These are phyloP conservation scores for Hypoxylon lienhwacheense DNA, from an alignment of 495 filamentous ascomycete species.

Conservation along the genomic window DNA sequence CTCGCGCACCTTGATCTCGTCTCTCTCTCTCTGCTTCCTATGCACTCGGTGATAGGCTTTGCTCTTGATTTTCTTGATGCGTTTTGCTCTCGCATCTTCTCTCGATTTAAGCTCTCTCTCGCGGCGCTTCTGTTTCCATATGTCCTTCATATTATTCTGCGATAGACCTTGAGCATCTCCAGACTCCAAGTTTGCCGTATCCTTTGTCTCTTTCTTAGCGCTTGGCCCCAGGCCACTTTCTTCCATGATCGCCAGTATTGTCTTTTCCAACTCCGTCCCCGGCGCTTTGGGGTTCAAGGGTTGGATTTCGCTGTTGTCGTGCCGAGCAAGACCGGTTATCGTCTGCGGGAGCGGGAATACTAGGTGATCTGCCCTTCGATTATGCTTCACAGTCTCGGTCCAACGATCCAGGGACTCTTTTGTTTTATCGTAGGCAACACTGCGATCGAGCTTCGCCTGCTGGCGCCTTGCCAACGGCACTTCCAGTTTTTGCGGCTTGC, in stretches of 20 bases:
- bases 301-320: slow-evolving; percentile 53
- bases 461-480: slow-evolving; percentile 86
- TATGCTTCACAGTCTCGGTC: slow-evolving; percentile 92
- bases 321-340: slow-evolving; percentile 47
- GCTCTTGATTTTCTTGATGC: slow-evolving; percentile 98
- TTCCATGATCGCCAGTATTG: slow-evolving; percentile 82
- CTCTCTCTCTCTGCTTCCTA: slow-evolving; percentile 76
- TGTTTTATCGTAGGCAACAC: slow-evolving; percentile 83
- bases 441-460: slow-evolving; percentile 84
- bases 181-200: slow-evolving; percentile 64
- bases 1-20: slow-evolving; percentile 70
- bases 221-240: slow-evolving; percentile 74
- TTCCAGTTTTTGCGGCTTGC: slow-evolving; percentile 69
- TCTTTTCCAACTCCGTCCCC: slow-evolving; percentile 76
- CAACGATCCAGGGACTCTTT: slow-evolving; percentile 88
- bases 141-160: slow-evolving; percentile 69
- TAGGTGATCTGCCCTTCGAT: slow-evolving; percentile 87
- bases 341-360: slow-evolving; percentile 86
- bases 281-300: slow-evolving; percentile 61
- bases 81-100: slow-evolving; percentile 85
- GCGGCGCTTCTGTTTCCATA: slow-evolving; percentile 73
- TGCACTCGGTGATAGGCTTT: slow-evolving; percentile 91
- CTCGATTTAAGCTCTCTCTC: slow-evolving; percentile 84
- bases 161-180: slow-evolving; percentile 69
- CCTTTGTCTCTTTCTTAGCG: slow-evolving; percentile 50